Percentiles rank a stretch among this genome's conserved stretches.
phyloP scores from a whole-genome alignment of 768 basidiomycete genomes.

The Suillus occidentalis region DNA sequence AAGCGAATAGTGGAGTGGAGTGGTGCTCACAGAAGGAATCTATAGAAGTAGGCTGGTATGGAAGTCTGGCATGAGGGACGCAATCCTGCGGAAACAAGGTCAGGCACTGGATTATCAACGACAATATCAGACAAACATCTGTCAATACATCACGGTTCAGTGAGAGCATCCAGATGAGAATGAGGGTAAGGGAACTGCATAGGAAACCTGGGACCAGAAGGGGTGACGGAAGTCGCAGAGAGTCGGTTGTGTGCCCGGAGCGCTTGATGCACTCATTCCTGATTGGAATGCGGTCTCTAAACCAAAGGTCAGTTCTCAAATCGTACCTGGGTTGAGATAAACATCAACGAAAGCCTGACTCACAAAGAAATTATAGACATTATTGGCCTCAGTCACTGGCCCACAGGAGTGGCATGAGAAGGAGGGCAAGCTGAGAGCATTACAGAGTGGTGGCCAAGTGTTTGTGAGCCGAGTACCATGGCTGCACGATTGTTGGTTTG shows the following conservation, averaged over 20 bases:
- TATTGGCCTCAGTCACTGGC: too few species aligned
- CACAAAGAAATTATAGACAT: too few species aligned
- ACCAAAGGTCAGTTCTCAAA: too few species aligned
- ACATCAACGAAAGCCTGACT: too few species aligned
- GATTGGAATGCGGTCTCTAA: too few species aligned
- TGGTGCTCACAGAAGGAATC: slow-evolving; percentile 63
- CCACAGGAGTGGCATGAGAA: slow-evolving; percentile 32
- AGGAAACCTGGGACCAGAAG: too few species aligned
- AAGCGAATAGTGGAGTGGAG: slow-evolving; percentile 12
- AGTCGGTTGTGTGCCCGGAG: too few species aligned
- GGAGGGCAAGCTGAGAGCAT: slow-evolving; percentile 47
- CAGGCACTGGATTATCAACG: slow-evolving; percentile 5
- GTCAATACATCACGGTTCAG: slow-evolving; percentile 71
- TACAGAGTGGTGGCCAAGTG: slow-evolving; percentile 60
- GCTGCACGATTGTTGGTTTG: too few species aligned
- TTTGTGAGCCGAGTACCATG: slow-evolving; percentile 58
- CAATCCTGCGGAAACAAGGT: slow-evolving; percentile 43
- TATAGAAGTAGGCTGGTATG: slow-evolving; percentile 54
- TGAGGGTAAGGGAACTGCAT: too few species aligned
- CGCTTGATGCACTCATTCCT: too few species aligned
- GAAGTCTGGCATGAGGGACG: slow-evolving; percentile 54
- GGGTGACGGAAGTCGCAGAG: too few species aligned
- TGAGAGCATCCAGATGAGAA: slow-evolving; percentile 80
- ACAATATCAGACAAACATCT: slow-evolving; percentile 41
- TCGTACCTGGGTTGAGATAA: too few species aligned